Base-by-base conservation (phyloP, 768 basidiomycete genomes). In the Amyloporia xantha region DNA sequence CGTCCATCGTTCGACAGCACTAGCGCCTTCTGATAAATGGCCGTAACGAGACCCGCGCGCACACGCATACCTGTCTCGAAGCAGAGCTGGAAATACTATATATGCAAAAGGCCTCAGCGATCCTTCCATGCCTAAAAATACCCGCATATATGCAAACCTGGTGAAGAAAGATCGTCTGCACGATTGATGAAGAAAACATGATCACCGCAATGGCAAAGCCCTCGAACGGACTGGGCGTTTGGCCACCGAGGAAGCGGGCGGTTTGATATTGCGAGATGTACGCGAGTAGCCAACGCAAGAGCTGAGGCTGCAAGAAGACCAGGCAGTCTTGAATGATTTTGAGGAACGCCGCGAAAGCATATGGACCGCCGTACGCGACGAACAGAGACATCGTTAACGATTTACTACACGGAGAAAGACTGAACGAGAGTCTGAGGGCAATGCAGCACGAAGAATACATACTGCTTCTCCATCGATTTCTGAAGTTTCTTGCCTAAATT, bases 31-130 rank as follows among this genome's bases (percentile, higher is more conserved):
- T 81, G 70, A 69, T 95, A 97, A 44, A 96, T 91, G 3, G 75
- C 78, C 1, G 83, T 82, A 12, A 97, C 81, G 19, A 98, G 76
- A 0, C 93, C 94, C 0, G 90, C 86, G 24, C 92, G 83, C 38
- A 96, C 78, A n/a, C 94, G 83, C 93, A 95, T 95, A 6, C 91
- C 91, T 9, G 86, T 88, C 59, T 86, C 81, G 60, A 78, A 88
- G 41, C 83, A 82, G 2, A 77, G 73, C 67, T 94, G 87, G 66
- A 95, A 94, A 65, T 94, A 95, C 83, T 89, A 53, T 15, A 36
- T 40, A 33, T 21, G 41, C 33, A 51, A 42, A 26, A 52, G 20
- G 5, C 24, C 19, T 38, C 44, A 28, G n/a, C 28, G 21, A 17
- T 20, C 30, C n/a, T n/a, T n/a, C 4, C 25, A 5, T 21, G 12